These are phyloP conservation scores for Chrysosporium keratinophilum DNA, from an alignment of 2,329 filamentous ascomycete species.

Conservation along the genomic window DNA sequence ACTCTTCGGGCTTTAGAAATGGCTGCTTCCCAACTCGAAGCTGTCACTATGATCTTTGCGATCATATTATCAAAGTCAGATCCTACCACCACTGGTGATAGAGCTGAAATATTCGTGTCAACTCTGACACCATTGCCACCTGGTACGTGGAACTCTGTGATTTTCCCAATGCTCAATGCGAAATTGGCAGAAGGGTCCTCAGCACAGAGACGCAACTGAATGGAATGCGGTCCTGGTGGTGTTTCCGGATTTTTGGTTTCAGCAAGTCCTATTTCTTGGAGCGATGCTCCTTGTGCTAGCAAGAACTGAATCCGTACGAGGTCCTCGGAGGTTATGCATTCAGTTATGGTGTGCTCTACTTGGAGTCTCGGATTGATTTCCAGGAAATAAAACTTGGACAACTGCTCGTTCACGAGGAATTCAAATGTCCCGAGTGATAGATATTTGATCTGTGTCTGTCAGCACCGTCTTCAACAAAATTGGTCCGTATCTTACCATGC, in stretches of 20 bases:
- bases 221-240: constrained; percentile 37
- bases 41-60: constrained; percentile 50
- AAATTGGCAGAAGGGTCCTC: constrained; percentile 46
- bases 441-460: constrained; percentile 39
- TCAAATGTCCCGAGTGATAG: constrained; percentile 54
- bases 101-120: constrained; percentile 45
- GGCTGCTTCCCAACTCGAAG: constrained; percentile 42
- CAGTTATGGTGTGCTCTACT: constrained; percentile 54
- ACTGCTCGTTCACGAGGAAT: constrained; percentile 47
- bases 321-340: constrained; percentile 45
- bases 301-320: constrained; percentile 47
- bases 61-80: constrained; percentile 51
- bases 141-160: constrained; percentile 46
- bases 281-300: constrained; percentile 42
- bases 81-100: constrained; percentile 38
- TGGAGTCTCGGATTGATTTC: constrained; percentile 53
- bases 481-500: constrained; percentile 27
- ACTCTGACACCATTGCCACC: constrained; percentile 48
- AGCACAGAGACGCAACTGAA: constrained; percentile 49
- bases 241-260: constrained; percentile 21
- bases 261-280: constrained; percentile 31
- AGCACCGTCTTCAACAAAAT: background rate
- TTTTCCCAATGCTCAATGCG: constrained; percentile 51
- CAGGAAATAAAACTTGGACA: constrained; percentile 46
- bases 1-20: constrained; percentile 47